phyloP scores from a whole-genome alignment of 345 rosid species.

The Salix brachista region DNA sequence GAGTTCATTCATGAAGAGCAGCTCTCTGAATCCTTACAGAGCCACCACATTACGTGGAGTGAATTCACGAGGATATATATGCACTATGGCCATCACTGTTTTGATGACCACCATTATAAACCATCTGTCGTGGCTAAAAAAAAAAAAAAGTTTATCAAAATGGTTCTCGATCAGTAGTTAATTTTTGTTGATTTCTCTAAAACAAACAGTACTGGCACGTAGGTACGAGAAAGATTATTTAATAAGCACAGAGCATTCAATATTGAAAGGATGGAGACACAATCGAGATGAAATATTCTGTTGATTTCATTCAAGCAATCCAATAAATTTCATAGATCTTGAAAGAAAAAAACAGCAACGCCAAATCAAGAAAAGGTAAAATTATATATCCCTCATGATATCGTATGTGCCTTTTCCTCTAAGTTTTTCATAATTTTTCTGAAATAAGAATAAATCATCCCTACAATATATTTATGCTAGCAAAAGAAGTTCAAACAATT shows the following conservation, averaged over 20 bases:
- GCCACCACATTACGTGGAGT: constrained; percentile 21
- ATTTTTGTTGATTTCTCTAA: too few species aligned
- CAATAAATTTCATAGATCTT: not conserved
- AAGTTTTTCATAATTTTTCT: not conserved
- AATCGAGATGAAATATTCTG: not conserved
- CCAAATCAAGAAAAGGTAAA: not conserved
- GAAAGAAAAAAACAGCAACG: not conserved
- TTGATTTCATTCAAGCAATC: not conserved
- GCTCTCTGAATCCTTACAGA: constrained; percentile 10
- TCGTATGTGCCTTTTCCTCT: not conserved
- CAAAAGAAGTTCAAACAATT: not conserved
- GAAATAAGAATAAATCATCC: not conserved
- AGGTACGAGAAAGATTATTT: too few species aligned
- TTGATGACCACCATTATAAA: not conserved
- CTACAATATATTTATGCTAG: not conserved
- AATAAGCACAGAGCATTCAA: too few species aligned
- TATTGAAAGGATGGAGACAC: too few species aligned
- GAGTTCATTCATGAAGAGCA: constrained; percentile 33
- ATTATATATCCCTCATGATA: not conserved
- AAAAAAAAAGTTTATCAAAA: not conserved
- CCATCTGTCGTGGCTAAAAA: not conserved
- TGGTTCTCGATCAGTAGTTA: not conserved
- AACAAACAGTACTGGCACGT: too few species aligned
- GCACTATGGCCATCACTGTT: not conserved
- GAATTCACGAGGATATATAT: not conserved